Evolutionary conservation across 2,329 filamentous ascomycete species (phyloP).

Genomic region (Ophiognomonia clavigignenti-juglandacearum): DNA sequence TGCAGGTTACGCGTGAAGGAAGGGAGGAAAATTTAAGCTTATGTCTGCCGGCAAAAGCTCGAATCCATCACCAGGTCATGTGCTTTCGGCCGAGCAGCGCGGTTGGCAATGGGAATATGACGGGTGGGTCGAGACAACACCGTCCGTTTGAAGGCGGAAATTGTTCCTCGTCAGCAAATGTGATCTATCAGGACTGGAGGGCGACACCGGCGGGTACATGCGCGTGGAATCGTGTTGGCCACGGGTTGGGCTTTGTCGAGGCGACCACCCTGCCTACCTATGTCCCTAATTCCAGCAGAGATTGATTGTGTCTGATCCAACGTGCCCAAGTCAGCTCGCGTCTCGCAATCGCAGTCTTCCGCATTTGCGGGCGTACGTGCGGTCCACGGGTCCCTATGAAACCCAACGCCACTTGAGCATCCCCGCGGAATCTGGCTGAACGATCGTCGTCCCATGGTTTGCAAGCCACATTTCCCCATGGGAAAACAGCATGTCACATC

Average conservation of each 20-base stretch:
- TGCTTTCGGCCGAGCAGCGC: neutral
- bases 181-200: constrained; percentile 13
- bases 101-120: neutral
- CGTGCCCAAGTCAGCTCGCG: neutral
- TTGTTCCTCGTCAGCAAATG: neutral
- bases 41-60: constrained; percentile 11
- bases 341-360: constrained; percentile 3
- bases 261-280: constrained; percentile 5
- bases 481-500: constrained; percentile 19
- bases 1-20: constrained; percentile 7
- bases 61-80: constrained; percentile 1
- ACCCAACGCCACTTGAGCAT: neutral
- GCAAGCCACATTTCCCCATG: constrained; percentile 17
- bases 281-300: neutral
- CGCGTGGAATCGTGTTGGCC: constrained; percentile 1
- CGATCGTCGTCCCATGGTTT: constrained; percentile 1
- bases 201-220: constrained; percentile 6
- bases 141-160: neutral
- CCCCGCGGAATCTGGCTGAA: neutral
- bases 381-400: neutral
- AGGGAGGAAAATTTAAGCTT: constrained; percentile 14
- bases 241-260: neutral
- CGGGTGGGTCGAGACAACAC: no score
- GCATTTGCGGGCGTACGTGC: neutral
- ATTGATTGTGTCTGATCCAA: constrained; percentile 1